Base-by-base conservation (phyloP, 75 land plant species). In the Chamaecyparis obtusa region DNA sequence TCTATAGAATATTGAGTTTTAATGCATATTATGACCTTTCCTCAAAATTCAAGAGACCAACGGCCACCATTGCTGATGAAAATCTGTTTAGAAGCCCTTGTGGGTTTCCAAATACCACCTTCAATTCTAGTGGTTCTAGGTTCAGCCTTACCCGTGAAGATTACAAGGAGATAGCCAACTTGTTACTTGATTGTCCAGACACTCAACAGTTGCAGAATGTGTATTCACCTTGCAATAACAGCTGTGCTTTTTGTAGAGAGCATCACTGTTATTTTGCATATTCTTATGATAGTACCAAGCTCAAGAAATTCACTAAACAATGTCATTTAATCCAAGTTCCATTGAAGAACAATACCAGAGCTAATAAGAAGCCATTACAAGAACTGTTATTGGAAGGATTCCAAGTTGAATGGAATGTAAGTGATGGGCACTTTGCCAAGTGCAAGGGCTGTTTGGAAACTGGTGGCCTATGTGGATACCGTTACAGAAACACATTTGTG, bases 381-480 rank as follows among this genome's bases (percentile, higher is more conserved):
- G n/a, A 24, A 27, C 33, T 71, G 9, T 71, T 71, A 71, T 71
- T 71, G 74, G 74, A 71, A 71, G 74, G 74, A 30, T 71, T 71
- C 33, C 74, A 71, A 71, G 74, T 71, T 8, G 74, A 71, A 30
- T 71, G 74, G 74, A 7, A 71, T 30, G 74, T 33, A 27, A 71
- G 74, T 71, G 74, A 71, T 30, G 74, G 11, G 30, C 74, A 71
- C 33, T 71, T 71, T 71, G 74, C 6, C 74, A 71, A 71, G 74
- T 71, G 74, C 74, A 71, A 71, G 74, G 74, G 74, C 11, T 71
- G 74, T 30, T 30, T n/a, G 74, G 74, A 27, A 71, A n/a, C 74
- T 71, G 74, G 74, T 27, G 74, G 74, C 8, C 74, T 71, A 71
- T 71, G 74, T 71, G 74, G 74, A 71, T 71, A 71, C 74, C 30